A percentile compares a stretch with the other conserved stretches of the same genome.
Conservation (phyloP, 495 filamentous ascomycete species). For the Talaromyces proteolyticus region DNA sequence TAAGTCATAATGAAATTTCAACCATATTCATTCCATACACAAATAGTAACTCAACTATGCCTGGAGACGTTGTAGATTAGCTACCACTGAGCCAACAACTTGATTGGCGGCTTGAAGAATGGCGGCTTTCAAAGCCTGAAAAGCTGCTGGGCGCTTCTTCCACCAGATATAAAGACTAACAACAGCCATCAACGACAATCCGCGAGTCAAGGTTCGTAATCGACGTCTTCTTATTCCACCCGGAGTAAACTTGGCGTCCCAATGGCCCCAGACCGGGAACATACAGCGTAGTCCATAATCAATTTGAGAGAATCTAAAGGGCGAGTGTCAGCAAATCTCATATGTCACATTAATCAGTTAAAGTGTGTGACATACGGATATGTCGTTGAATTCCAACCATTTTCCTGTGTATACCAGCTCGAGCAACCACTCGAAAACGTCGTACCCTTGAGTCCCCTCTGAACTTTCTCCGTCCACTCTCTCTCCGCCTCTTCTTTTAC, state of each 20-base stretch:
- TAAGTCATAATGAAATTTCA: too few species aligned
- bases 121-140: neutral
- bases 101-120: neutral
- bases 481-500: slow-evolving; percentile 47
- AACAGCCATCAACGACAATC: slow-evolving; percentile 14
- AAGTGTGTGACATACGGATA: slow-evolving; percentile 47
- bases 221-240: slow-evolving; percentile 31
- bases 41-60: neutral
- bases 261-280: slow-evolving; percentile 52
- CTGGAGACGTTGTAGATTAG: neutral
- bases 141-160: neutral
- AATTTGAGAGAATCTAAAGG: slow-evolving; percentile 41
- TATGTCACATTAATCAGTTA: neutral
- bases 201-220: slow-evolving; percentile 9
- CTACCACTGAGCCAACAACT: neutral
- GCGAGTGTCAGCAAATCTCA: slow-evolving; percentile 2
- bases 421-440: slow-evolving; percentile 48
- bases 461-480: slow-evolving; percentile 47
- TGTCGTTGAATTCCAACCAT: slow-evolving; percentile 53
- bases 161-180: slow-evolving; percentile 14
- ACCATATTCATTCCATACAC: too few species aligned
- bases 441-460: slow-evolving; percentile 44
- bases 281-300: slow-evolving; percentile 41
- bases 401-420: slow-evolving; percentile 51
- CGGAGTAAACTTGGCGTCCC: slow-evolving; percentile 44